A percentile compares a stretch with the other conserved stretches of the same genome.
Conservation (phyloP, 1,139 yeast species). For the Scheffersomyces stambukii region DNA sequence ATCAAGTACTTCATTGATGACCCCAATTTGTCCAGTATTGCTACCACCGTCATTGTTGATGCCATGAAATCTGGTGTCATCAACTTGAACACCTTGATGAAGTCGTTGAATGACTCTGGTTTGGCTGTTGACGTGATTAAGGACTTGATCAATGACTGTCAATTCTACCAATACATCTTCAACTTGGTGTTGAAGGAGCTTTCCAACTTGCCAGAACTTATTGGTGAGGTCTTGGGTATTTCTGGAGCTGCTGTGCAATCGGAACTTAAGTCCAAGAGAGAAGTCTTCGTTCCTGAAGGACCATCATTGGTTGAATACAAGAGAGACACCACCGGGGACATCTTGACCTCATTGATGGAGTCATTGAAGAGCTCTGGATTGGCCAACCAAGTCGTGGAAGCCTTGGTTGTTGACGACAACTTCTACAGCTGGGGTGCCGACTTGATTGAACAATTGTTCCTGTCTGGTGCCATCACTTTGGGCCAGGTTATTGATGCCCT, state of each 20-base stretch:
- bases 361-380: conserved; percentile 45
- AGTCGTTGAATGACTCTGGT: conserved; percentile 42
- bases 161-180: conserved; percentile 39
- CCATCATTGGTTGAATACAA: conserved; percentile 7
- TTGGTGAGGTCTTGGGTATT: conserved; percentile 22
- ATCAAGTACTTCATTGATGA: conserved; percentile 32
- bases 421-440: conserved; percentile 41
- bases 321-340: conserved; percentile 15
- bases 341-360: conserved; percentile 39
- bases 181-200: conserved; percentile 31
- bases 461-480: conserved; percentile 27
- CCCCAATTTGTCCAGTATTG: conserved; percentile 26
- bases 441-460: conserved; percentile 30
- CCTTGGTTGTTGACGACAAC: conserved; percentile 36
- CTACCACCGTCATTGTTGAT: conserved; percentile 24
- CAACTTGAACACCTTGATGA: conserved; percentile 36
- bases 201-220: conserved; percentile 25
- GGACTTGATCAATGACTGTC: conserved; percentile 37
- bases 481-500: conserved; percentile 27
- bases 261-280: conserved; percentile 11
- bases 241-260: conserved; percentile 16
- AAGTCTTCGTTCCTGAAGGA: conserved; percentile 5
- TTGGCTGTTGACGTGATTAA: conserved; percentile 37
- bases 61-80: conserved; percentile 32
- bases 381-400: conserved; percentile 37